Evolutionary conservation across 192 early-diverging fungal genomes (phyloP).

Genomic region (Backusella westeae): DNA sequence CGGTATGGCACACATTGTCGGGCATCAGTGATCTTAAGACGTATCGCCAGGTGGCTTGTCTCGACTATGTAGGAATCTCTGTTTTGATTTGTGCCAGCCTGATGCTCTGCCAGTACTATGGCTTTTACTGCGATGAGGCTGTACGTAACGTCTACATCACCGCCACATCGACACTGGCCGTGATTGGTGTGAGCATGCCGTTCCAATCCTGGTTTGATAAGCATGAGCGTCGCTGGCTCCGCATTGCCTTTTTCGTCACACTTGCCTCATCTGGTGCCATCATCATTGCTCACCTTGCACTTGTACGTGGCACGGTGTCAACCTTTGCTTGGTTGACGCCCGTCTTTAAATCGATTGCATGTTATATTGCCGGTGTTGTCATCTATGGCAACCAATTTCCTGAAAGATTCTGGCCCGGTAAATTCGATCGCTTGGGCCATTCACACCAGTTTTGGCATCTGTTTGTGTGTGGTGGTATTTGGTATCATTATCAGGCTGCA

Average conservation of each 20-base stretch:
- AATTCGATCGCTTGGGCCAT: slow-evolving; percentile 58
- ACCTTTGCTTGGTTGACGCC: slow-evolving; percentile 46
- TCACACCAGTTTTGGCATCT: slow-evolving; percentile 66
- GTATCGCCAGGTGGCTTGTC: slow-evolving; percentile 49
- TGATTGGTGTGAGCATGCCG: slow-evolving; percentile 49
- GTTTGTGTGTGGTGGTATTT: slow-evolving; percentile 61
- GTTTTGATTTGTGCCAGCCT: slow-evolving; percentile 58
- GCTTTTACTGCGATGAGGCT: slow-evolving; percentile 49
- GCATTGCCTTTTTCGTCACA: slow-evolving; percentile 51
- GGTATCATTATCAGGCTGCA: slow-evolving; percentile 56
- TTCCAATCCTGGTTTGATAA: slow-evolving; percentile 52
- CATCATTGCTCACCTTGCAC: slow-evolving; percentile 46
- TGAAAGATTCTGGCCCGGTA: slow-evolving; percentile 55
- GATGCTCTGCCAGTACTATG: slow-evolving; percentile 58
- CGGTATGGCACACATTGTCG: slow-evolving; percentile 56
- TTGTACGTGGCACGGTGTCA: slow-evolving; percentile 38
- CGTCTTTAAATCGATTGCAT: slow-evolving; percentile 47
- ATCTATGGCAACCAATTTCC: slow-evolving; percentile 61
- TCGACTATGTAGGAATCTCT: slow-evolving; percentile 64
- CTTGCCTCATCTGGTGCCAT: slow-evolving; percentile 51
- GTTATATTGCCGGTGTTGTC: slow-evolving; percentile 53
- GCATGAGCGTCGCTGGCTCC: slow-evolving; percentile 40
- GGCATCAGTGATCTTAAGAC: slow-evolving; percentile 49
- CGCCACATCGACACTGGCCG: slow-evolving; percentile 42
- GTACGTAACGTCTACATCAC: slow-evolving; percentile 49